phyloP scores from a whole-genome alignment of 345 rosid genomes.

The Cardiospermum halicacabum region DNA sequence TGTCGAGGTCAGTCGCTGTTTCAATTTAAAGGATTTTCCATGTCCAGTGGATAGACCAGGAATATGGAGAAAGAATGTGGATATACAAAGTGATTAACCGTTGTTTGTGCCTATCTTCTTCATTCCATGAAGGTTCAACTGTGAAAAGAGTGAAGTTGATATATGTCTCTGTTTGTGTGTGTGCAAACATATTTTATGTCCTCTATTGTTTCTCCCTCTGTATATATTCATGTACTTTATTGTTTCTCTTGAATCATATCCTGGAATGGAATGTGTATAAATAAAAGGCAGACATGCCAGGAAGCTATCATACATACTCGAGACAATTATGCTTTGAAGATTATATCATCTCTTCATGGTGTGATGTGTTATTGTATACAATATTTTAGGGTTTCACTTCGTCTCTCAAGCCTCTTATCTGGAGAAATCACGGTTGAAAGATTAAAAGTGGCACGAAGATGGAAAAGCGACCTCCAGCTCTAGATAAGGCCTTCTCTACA shows the following conservation, averaged over 20 bases:
- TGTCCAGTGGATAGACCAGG: slow-evolving; percentile 9
- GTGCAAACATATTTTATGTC: neutral
- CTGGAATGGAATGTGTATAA: neutral
- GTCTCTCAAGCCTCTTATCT: neutral
- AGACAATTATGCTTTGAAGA: no score
- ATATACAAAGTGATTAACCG: neutral
- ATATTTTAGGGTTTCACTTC: neutral
- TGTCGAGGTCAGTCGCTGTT: slow-evolving; percentile 29
- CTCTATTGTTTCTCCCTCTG: neutral
- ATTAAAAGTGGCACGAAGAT: neutral
- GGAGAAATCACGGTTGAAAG: neutral
- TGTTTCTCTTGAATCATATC: neutral
- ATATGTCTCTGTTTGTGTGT: neutral
- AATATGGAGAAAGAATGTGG: slow-evolving; percentile 23
- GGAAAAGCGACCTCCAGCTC: neutral
- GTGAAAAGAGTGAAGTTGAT: neutral
- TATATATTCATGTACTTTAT: neutral
- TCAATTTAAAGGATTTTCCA: slow-evolving; percentile 22
- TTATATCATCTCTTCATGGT: neutral
- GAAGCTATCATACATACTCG: no score
- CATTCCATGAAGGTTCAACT: neutral
- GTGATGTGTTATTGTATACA: neutral
- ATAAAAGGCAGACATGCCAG: neutral
- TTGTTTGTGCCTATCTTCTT: neutral
- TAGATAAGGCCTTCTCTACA: neutral